Evolutionary conservation across 2,329 filamentous ascomycete species (phyloP).

Genomic region (Epichloe baconii): DNA sequence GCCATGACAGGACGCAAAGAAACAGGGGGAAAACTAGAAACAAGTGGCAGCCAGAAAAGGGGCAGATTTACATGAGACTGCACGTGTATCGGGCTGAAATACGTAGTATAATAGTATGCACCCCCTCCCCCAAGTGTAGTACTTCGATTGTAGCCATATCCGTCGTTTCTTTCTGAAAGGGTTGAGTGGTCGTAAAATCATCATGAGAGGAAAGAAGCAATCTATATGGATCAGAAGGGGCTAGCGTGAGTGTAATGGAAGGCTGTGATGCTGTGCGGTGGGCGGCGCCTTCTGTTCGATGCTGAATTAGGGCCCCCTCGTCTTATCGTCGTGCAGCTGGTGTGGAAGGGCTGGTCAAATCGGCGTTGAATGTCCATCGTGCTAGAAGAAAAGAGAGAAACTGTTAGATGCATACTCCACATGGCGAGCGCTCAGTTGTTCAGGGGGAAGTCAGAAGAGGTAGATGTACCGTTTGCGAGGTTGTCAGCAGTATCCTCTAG

Average conservation of each 20-base stretch:
- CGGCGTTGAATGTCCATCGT: conserved; percentile 28
- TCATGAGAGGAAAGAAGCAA: neutral
- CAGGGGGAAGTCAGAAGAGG: neutral
- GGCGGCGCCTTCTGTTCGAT: neutral
- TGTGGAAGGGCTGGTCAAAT: conserved; percentile 1
- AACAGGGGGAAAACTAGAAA: neutral
- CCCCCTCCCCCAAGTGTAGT: neutral
- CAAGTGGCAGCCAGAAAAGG: too few species aligned
- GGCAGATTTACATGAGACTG: neutral
- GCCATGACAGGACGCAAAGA: neutral
- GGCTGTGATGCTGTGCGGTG: neutral
- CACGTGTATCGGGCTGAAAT: neutral
- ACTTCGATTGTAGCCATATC: neutral
- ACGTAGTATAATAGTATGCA: neutral
- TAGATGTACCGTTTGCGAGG: conserved; percentile 58
- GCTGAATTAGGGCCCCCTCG: neutral
- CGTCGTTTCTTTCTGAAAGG: neutral
- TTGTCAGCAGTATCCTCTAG: conserved; percentile 90
- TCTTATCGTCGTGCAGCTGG: conserved; percentile 5
- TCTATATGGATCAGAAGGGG: neutral
- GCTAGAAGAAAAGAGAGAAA: conserved; percentile 16
- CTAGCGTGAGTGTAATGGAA: neutral
- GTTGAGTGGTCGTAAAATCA: neutral
- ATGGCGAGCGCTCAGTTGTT: neutral
- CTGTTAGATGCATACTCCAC: neutral